Evolutionary conservation across 495 filamentous ascomycete species (phyloP).

Genomic region (Talaromyces ruber): DNA sequence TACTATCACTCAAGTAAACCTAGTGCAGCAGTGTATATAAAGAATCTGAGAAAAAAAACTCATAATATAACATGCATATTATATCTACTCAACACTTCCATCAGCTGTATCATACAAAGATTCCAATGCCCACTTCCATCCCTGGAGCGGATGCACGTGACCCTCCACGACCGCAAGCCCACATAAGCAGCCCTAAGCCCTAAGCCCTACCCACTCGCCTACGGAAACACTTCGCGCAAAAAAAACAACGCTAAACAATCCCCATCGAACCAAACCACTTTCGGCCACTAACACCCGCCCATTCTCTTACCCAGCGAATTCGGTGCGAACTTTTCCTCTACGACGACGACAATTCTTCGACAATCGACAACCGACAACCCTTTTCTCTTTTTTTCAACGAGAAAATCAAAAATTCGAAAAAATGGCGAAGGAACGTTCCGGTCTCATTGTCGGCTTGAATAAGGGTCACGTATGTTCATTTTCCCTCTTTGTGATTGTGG

Average conservation of each 20-base stretch:
- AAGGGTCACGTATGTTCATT: slow-evolving; percentile 70
- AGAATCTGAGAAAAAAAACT: neutral
- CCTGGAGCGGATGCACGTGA: neutral
- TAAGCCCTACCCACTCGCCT: slow-evolving; percentile 29
- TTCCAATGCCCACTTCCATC: neutral
- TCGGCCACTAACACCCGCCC: slow-evolving; percentile 18
- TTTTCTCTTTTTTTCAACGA: neutral
- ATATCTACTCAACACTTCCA: neutral
- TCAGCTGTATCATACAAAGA: neutral
- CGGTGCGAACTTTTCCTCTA: slow-evolving; percentile 7
- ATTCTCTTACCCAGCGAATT: slow-evolving; percentile 26
- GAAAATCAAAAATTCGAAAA: slow-evolving; percentile 24
- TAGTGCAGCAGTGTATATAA: neutral
- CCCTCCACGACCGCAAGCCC: neutral
- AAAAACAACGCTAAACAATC: neutral
- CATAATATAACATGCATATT: neutral
- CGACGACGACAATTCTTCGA: neutral
- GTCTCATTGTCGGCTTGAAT: slow-evolving; percentile 77
- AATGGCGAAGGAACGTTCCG: slow-evolving; percentile 61
- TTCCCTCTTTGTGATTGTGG: slow-evolving; percentile 10
- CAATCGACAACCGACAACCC: neutral
- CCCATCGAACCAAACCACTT: slow-evolving; percentile 2
- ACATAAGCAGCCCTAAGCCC: slow-evolving; percentile 10
- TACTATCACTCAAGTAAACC: slow-evolving; percentile 13
- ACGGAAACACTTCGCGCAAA: slow-evolving; percentile 14